Conservation (phyloP, 1,139 yeast genomes). For the Pichia sp. region DNA sequence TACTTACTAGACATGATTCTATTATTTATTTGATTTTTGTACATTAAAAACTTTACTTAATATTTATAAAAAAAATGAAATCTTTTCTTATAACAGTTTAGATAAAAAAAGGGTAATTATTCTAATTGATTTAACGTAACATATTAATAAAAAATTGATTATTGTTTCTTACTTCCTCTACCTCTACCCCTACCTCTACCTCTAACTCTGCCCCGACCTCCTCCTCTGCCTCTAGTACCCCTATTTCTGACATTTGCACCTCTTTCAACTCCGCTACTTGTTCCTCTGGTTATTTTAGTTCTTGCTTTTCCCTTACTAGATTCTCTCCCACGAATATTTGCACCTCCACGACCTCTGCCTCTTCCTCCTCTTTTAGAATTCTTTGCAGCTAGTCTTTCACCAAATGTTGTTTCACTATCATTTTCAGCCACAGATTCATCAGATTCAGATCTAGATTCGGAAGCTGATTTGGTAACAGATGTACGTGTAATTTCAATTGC, state of each 20-base stretch:
- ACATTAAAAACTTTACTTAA: no score
- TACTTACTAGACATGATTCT: background rate
- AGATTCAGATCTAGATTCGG: no score
- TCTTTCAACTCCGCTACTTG: background rate
- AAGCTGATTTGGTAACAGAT: no score
- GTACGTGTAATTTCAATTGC: background rate
- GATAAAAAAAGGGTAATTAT: no score
- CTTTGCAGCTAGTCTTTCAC: constrained; percentile 1
- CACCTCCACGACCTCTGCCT: constrained; percentile 14
- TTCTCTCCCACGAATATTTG: no score
- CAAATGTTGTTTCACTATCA: constrained; percentile 4
- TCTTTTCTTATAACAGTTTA: no score
- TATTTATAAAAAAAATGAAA: no score
- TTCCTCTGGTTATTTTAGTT: background rate
- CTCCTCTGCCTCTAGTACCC: constrained; percentile 1
- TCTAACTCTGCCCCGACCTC: constrained; percentile 1
- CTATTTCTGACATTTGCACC: background rate
- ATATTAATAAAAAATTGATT: background rate
- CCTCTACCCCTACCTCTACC: background rate
- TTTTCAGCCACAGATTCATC: background rate
- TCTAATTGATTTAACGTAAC: no score
- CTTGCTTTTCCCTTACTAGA: background rate
- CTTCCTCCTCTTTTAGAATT: constrained; percentile 10
- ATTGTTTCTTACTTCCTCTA: background rate
- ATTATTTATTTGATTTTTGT: no score